phyloP scores from a whole-genome alignment of 2,329 filamentous ascomycete genomes.

The Curvularia hawaiiensis region DNA sequence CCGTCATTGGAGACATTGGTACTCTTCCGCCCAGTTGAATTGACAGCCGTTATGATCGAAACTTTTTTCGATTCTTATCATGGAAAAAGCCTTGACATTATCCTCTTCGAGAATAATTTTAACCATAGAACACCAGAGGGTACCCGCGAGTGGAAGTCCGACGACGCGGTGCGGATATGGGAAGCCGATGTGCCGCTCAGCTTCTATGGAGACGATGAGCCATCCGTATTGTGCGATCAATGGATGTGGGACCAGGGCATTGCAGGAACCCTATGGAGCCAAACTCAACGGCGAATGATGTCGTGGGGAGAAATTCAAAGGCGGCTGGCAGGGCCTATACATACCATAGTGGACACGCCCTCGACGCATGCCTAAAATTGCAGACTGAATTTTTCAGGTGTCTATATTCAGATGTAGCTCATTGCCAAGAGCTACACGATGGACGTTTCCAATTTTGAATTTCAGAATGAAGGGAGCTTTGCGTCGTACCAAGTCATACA shows the following conservation, averaged over 20 bases:
- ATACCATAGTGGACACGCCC: neutral
- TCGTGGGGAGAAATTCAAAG: neutral
- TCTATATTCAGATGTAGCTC: neutral
- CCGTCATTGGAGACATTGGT: neutral
- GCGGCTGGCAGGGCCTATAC: neutral
- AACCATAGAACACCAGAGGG: neutral
- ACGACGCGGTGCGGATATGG: neutral
- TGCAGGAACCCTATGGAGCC: neutral
- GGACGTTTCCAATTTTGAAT: neutral
- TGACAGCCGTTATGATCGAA: neutral
- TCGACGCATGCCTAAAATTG: neutral
- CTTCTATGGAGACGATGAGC: neutral
- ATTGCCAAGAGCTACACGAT: neutral
- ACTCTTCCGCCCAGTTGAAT: neutral
- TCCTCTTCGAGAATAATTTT: neutral
- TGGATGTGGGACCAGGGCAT: neutral
- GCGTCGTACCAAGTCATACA: neutral
- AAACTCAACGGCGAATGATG: neutral
- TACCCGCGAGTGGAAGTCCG: neutral
- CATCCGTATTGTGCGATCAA: neutral
- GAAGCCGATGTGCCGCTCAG: neutral
- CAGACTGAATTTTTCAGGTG: no score
- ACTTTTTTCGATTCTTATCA: neutral
- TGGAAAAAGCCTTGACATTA: neutral
- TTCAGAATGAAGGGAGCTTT: neutral